Conservation (phyloP, 176 grass and related monocot genomes). For the Thinopyrum elongatum region DNA sequence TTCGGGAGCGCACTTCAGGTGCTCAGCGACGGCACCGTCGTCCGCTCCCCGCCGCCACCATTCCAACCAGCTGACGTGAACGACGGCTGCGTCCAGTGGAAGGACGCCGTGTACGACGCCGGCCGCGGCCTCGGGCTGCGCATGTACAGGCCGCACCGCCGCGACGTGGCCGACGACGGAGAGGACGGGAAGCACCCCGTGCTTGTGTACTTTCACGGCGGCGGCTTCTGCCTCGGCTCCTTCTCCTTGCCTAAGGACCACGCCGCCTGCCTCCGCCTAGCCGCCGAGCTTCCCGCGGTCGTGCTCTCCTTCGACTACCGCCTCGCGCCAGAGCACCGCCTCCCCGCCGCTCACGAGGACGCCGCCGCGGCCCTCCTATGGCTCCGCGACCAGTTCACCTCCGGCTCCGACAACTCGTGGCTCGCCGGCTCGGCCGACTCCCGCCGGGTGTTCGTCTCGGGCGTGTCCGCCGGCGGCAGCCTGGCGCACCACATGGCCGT, state of each 20-base stretch:
- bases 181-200: not conserved
- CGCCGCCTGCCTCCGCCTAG: not conserved
- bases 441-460: not conserved
- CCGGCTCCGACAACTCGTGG: not conserved
- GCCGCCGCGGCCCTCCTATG: not conserved
- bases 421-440: not conserved
- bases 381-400: not conserved
- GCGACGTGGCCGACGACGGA: not conserved
- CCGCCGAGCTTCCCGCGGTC: not conserved
- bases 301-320: constrained; percentile 22
- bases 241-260: not conserved
- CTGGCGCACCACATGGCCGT: constrained; percentile 44
- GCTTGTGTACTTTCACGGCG: not conserved
- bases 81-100: not conserved
- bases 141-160: no score
- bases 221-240: not conserved
- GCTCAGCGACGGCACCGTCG: not conserved
- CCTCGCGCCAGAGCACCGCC: constrained; percentile 55
- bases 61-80: not conserved
- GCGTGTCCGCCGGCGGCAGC: constrained; percentile 1
- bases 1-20: not conserved
- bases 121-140: no score
- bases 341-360: constrained; percentile 38
- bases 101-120: no score
- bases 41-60: not conserved